phyloP scores from a whole-genome alignment of 495 filamentous ascomycete species.

The Aspergillus ellipticus region DNA sequence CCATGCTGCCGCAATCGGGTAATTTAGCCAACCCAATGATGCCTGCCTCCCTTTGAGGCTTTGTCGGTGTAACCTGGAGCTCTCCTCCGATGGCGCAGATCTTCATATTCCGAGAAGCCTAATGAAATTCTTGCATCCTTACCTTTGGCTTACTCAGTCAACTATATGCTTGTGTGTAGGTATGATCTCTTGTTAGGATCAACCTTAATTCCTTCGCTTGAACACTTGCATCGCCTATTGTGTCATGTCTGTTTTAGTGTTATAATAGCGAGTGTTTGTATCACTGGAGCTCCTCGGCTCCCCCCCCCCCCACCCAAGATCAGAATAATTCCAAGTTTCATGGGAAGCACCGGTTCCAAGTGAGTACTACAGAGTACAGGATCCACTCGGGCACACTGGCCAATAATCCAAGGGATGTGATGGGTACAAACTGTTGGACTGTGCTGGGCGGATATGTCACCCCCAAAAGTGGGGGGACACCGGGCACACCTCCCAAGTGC shows the following conservation, averaged over 20 bases:
- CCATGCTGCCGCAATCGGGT: background rate
- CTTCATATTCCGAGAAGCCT: background rate
- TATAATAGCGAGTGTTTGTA: background rate
- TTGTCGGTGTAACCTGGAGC: background rate
- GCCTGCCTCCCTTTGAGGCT: background rate
- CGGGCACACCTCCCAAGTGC: too few species aligned
- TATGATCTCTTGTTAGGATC: background rate
- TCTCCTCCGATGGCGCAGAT: background rate
- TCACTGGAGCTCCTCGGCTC: background rate
- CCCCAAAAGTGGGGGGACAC: background rate
- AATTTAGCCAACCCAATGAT: background rate
- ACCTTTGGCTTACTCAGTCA: background rate
- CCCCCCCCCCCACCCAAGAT: too few species aligned
- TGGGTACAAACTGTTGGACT: constrained; percentile 10
- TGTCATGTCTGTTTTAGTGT: background rate
- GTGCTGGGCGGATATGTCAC: background rate
- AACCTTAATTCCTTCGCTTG: background rate
- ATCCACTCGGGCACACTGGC: background rate
- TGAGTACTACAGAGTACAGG: background rate
- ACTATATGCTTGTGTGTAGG: background rate
- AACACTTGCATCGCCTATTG: background rate
- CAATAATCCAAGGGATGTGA: background rate
- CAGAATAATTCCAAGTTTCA: background rate
- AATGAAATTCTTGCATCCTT: background rate
- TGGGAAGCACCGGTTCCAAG: background rate